Conservation (phyloP, 768 basidiomycete species). For the Hygrophoropsis aurantiaca region DNA sequence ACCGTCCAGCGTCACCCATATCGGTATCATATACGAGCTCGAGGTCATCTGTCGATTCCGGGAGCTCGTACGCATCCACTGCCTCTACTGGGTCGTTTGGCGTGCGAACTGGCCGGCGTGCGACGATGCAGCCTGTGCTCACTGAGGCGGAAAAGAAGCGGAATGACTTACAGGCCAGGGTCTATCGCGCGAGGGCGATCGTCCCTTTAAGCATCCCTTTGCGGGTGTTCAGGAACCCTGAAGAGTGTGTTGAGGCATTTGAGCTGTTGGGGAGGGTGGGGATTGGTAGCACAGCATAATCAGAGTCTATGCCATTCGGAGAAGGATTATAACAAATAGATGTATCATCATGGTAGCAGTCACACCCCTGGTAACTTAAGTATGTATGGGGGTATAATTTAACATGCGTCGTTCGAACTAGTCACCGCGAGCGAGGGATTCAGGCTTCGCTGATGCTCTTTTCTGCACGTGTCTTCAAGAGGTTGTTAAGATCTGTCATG, state of each 20-base stretch:
- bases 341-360: not conserved
- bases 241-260: constrained; percentile 65
- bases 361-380: not conserved
- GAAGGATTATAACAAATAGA: not conserved
- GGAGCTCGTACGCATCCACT: constrained; percentile 16
- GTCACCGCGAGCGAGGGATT: not conserved
- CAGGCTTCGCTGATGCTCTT: not conserved
- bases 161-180: constrained; percentile 58
- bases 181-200: constrained; percentile 59
- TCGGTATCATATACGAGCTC: constrained; percentile 1
- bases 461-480: constrained; percentile 14
- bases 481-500: constrained; percentile 29
- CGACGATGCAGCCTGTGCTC: constrained; percentile 17
- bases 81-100: constrained; percentile 21
- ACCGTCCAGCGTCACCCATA: constrained; percentile 9
- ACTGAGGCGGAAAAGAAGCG: constrained; percentile 57
- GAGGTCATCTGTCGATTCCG: constrained; percentile 25
- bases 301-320: not conserved
- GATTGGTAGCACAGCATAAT: not conserved
- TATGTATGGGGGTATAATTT: not conserved
- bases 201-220: constrained; percentile 59
- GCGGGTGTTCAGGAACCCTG: constrained; percentile 66
- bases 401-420: not conserved
- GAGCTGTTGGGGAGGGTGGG: constrained; percentile 33
- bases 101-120: constrained; percentile 6